These are phyloP conservation scores for Aspergillus phoenicis DNA, from an alignment of 2,329 filamentous ascomycete genomes.

Conservation along the genomic window DNA sequence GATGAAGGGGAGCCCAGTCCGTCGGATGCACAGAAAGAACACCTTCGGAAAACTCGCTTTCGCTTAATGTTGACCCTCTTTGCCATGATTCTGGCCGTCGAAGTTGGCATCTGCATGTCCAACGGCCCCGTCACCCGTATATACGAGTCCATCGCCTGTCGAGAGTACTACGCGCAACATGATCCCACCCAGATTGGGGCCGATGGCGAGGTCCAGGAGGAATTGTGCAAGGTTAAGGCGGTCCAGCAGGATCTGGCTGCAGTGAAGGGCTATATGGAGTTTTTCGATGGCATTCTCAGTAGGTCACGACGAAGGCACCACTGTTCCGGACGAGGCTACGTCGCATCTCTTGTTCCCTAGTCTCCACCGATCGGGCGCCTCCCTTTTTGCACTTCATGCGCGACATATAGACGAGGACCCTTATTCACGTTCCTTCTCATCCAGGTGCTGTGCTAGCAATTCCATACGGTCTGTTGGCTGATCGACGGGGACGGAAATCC, in stretches of 20 bases:
- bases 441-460: slow-evolving; percentile 51
- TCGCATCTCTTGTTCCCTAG: not conserved
- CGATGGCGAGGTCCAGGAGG: slow-evolving; percentile 49
- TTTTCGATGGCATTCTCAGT: slow-evolving; percentile 50
- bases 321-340: not conserved
- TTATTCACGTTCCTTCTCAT: slow-evolving; percentile 20
- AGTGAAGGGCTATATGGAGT: slow-evolving; percentile 54
- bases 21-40: slow-evolving; percentile 14
- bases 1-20: slow-evolving; percentile 7
- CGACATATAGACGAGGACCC: not conserved
- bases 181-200: slow-evolving; percentile 48
- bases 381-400: not conserved
- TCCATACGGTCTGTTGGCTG: slow-evolving; percentile 54
- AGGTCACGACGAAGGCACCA: slow-evolving; percentile 17
- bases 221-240: slow-evolving; percentile 53
- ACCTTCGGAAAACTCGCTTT: slow-evolving; percentile 33
- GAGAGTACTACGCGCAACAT: slow-evolving; percentile 45
- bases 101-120: slow-evolving; percentile 49
- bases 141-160: slow-evolving; percentile 53
- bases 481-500: slow-evolving; percentile 51
- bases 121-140: slow-evolving; percentile 51
- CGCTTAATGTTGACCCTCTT: slow-evolving; percentile 47
- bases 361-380: slow-evolving; percentile 1
- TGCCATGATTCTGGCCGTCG: slow-evolving; percentile 46
- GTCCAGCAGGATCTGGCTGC: slow-evolving; percentile 54